Conservation (phyloP, 352 stramenopile genomes). For the Phytophthora multivora region DNA sequence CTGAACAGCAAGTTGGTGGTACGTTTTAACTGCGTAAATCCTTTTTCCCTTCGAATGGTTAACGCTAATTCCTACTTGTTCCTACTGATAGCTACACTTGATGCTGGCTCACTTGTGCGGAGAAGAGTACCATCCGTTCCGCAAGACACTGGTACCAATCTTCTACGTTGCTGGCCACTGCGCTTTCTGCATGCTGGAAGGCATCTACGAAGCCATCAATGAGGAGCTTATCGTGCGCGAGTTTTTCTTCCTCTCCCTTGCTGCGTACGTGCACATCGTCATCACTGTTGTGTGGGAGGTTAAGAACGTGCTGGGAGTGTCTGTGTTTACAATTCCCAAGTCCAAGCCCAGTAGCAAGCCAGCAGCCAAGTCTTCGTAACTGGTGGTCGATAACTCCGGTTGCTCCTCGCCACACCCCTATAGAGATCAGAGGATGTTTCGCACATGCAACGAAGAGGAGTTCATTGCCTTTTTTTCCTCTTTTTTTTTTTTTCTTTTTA, state of each 20-base stretch:
- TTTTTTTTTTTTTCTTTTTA: background rate
- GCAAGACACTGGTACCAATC: constrained; percentile 90
- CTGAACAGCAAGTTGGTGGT: constrained; percentile 90
- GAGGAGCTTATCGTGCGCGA: constrained; percentile 84
- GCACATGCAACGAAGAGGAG: constrained; percentile 6
- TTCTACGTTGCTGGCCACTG: constrained; percentile 88
- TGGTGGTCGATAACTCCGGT: background rate
- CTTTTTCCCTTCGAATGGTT: background rate
- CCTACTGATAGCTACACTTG: constrained; percentile 65
- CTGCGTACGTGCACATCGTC: constrained; percentile 87
- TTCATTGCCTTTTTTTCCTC: constrained; percentile 1
- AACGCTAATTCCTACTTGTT: constrained; percentile 2
- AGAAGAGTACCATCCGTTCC: constrained; percentile 89
- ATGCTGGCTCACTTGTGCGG: constrained; percentile 88
- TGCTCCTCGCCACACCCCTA: background rate
- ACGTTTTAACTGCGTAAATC: constrained; percentile 11
- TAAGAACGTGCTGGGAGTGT: constrained; percentile 82
- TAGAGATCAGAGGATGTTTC: constrained; percentile 14
- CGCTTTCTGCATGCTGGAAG: constrained; percentile 82
- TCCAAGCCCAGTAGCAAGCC: constrained; percentile 21
- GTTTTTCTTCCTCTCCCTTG: constrained; percentile 89
- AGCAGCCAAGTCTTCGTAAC: constrained; percentile 35
- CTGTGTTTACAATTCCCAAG: constrained; percentile 81
- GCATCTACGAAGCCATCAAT: constrained; percentile 84
- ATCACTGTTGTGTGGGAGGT: constrained; percentile 89